Evolutionary conservation across 139 green algal genomes (phyloP).

Genomic region (Nannochloris sp.): DNA sequence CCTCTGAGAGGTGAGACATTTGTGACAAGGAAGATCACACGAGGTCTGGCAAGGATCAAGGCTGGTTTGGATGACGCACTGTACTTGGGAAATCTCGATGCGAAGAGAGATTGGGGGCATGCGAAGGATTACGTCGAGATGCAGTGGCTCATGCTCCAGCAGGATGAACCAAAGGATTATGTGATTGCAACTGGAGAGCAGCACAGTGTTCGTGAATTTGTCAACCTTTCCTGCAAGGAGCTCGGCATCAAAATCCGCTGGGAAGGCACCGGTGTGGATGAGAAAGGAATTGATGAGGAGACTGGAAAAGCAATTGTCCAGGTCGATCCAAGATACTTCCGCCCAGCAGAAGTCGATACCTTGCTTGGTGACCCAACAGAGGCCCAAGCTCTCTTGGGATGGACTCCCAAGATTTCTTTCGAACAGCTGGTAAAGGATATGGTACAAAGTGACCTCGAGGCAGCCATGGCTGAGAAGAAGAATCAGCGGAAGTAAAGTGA

Average conservation of each 20-base stretch:
- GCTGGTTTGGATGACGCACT: constrained; percentile 36
- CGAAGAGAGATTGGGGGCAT: constrained; percentile 73
- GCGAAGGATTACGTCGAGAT: constrained; percentile 65
- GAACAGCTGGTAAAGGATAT: constrained; percentile 60
- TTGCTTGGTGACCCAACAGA: constrained; percentile 56
- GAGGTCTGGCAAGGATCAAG: constrained; percentile 48
- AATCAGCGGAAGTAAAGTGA: background rate
- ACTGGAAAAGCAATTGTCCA: constrained; percentile 22
- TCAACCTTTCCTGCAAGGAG: constrained; percentile 29
- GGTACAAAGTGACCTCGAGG: constrained; percentile 51
- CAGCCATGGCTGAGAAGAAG: constrained; percentile 11
- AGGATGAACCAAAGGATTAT: constrained; percentile 57
- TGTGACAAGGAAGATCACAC: constrained; percentile 71
- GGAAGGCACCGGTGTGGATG: constrained; percentile 33
- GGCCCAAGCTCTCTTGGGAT: constrained; percentile 43
- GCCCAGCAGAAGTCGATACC: constrained; percentile 62
- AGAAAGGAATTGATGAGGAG: background rate
- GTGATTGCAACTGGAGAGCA: constrained; percentile 57
- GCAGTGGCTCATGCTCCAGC: constrained; percentile 76
- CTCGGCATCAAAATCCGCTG: constrained; percentile 34
- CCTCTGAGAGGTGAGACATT: constrained; percentile 67
- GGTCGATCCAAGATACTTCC: constrained; percentile 52
- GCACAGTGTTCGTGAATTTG: constrained; percentile 41
- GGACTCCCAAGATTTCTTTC: constrained; percentile 40
- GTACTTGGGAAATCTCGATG: constrained; percentile 67